phyloP scores from a whole-genome alignment of 1,284 basidiomycete genomes.

The Austroboletus novae-zelandiae region DNA sequence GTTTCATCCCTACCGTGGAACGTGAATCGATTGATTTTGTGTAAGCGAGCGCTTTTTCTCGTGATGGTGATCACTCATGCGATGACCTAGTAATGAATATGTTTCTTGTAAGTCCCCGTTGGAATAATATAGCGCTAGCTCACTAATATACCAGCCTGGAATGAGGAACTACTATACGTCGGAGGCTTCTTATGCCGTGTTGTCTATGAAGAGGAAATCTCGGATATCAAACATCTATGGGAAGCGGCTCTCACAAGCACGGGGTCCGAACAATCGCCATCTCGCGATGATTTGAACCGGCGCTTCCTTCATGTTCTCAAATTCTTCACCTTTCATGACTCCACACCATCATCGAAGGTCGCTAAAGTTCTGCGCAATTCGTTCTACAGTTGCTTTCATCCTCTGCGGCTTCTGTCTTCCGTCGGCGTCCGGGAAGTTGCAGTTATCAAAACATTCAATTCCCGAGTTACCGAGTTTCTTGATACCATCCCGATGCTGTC shows the following conservation, averaged over 20 bases:
- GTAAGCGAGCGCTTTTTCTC: conserved; percentile 1
- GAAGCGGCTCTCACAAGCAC: conserved; percentile 22
- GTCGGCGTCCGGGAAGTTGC: conserved; percentile 67
- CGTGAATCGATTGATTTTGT: conserved; percentile 89
- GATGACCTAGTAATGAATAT: not conserved
- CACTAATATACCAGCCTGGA: conserved; percentile 58
- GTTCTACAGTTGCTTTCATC: conserved; percentile 68
- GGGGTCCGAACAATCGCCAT: conserved; percentile 20
- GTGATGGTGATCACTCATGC: not conserved
- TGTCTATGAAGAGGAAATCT: conserved; percentile 85
- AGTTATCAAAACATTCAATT: conserved; percentile 77
- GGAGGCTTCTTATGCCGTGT: conserved; percentile 80
- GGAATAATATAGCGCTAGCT: not conserved
- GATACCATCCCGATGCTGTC: conserved; percentile 78
- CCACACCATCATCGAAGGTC: conserved; percentile 82
- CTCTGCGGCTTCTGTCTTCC: conserved; percentile 78
- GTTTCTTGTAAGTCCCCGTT: not conserved
- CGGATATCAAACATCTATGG: conserved; percentile 52
- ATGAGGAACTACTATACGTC: conserved; percentile 78
- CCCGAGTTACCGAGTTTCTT: conserved; percentile 70
- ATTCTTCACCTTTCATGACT: conserved; percentile 83
- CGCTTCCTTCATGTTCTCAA: conserved; percentile 80
- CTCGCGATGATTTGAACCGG: conserved; percentile 46
- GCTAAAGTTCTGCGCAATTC: conserved; percentile 68
- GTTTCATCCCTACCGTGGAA: conserved; percentile 97